Evolutionary conservation across 2,329 filamentous ascomycete species (phyloP), one percentile per base, ranked within the genome.

Genomic region (Fusarium redolens): DNA sequence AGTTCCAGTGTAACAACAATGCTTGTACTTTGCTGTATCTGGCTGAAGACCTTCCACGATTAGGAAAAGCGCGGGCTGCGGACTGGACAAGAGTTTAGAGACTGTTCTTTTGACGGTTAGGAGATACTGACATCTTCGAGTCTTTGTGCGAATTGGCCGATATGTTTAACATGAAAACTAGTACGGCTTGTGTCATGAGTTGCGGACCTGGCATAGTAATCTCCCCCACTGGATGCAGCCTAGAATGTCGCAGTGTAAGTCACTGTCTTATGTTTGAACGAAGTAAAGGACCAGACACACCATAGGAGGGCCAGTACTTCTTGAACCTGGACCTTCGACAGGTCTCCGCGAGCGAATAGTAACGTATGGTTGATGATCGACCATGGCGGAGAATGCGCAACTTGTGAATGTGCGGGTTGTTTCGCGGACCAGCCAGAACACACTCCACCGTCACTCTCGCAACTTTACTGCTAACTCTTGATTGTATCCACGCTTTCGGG

Each of bases 171-270:
- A 78, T 90, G 88, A 69, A 87, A 89, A 81, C 82, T 89, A 7
- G 88, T 86, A 45, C 88, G 86, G 75, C 87, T 88, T 50, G 85
- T 87, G 76, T 90, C 88, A 76, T 90, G 88, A 18, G 88, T 90
- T 25, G 87, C 80, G 47, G 81, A 82, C 72, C 80, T 80, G 22
- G 78, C 71, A 68, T 75, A 71, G 14, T 75, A 74, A 45, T 80
- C 78, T 33, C 69, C 72, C 61, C 67, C 68, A 47, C 65, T 71
- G 14, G 65, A 43, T 43, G 61, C 65, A 56, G 69, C 55, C 76
- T 78, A 52, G 25, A 18, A 63, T 52, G 54, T 28, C 13, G 61
- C 64, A 17, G 45, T 76, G 69, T 78, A 65, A 78, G 75, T 40
- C 17, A 30, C 10, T 54, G 35, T 47, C 22, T n/a, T 51, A 22